Evolutionary conservation across 2,329 filamentous ascomycete genomes (phyloP).

Genomic region (Parafenestella ontariensis): DNA sequence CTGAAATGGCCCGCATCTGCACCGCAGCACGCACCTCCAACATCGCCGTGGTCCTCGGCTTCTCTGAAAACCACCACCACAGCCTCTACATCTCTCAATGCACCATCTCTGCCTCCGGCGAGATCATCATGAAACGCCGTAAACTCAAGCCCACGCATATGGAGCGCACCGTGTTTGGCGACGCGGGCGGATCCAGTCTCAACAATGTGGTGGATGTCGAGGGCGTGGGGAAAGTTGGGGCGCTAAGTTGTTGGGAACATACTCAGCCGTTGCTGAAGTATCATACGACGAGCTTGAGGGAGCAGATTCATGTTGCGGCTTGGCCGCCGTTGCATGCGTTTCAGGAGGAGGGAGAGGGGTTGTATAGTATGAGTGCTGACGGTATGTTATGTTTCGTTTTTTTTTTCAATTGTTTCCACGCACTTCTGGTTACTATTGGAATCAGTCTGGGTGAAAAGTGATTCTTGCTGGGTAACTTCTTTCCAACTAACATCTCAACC

Average conservation of each 20-base stretch:
- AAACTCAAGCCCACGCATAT: conserved; percentile 56
- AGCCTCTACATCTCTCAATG: conserved; percentile 52
- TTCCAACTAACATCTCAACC: not conserved
- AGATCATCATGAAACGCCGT: conserved; percentile 46
- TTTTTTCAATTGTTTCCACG: not conserved
- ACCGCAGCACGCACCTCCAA: conserved; percentile 39
- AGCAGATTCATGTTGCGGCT: conserved; percentile 51
- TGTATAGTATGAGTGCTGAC: conserved; percentile 50
- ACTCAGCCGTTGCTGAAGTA: conserved; percentile 53
- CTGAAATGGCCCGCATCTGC: conserved; percentile 55
- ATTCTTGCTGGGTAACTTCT: not conserved
- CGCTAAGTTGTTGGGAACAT: conserved; percentile 52
- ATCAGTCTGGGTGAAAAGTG: no score
- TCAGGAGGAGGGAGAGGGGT: conserved; percentile 36
- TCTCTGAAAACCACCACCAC: conserved; percentile 48
- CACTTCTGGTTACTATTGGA: no score
- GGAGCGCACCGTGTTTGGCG: conserved; percentile 54
- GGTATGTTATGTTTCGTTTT: conserved; percentile 18
- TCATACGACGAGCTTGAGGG: conserved; percentile 48
- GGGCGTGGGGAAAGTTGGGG: conserved; percentile 38
- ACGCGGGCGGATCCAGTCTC: conserved; percentile 45
- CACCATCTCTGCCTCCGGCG: conserved; percentile 44
- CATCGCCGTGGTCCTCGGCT: conserved; percentile 50
- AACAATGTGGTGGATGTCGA: conserved; percentile 44
- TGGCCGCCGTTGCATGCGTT: conserved; percentile 50